Percentiles rank a stretch among this genome's conserved stretches.
Evolutionary conservation across 1,284 basidiomycete species (phyloP).

Genomic region (Uromyces viciae-fabae): DNA sequence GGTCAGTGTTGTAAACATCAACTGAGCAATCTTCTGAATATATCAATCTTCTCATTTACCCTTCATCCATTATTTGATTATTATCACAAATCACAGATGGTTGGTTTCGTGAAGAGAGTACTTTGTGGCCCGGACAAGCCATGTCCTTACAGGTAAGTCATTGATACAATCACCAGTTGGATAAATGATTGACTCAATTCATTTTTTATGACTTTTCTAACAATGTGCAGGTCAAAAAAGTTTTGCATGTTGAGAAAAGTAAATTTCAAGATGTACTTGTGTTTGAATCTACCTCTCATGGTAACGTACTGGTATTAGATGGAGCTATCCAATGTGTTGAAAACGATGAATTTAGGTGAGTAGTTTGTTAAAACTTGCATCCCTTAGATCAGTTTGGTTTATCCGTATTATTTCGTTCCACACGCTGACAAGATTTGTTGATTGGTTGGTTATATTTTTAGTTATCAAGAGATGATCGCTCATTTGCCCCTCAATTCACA

Average conservation of each 20-base stretch:
- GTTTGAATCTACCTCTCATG: conserved; percentile 88
- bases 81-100: conserved; percentile 63
- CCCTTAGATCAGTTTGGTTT: conserved; percentile 6
- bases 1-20: not conserved
- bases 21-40: not conserved
- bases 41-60: not conserved
- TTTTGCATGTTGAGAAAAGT: conserved; percentile 89
- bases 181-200: not conserved
- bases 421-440: not conserved
- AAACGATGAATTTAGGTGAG: conserved; percentile 94
- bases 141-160: conserved; percentile 49
- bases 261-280: conserved; percentile 90
- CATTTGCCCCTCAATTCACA: conserved; percentile 92
- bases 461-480: conserved; percentile 99
- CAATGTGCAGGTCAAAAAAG: conserved; percentile 84
- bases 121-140: conserved; percentile 81
- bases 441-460: conserved; percentile 53
- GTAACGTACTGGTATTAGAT: conserved; percentile 93
- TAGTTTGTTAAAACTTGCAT: conserved; percentile 49
- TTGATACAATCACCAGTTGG: not conserved
- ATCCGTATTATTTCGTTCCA: too few relatives aligned
- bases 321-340: conserved; percentile 96
- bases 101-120: conserved; percentile 95
- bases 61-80: not conserved
- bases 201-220: too few relatives aligned